These are phyloP conservation scores for Lepidopterella palustris DNA, from an alignment of 495 filamentous ascomycete genomes.

Conservation along the genomic window DNA sequence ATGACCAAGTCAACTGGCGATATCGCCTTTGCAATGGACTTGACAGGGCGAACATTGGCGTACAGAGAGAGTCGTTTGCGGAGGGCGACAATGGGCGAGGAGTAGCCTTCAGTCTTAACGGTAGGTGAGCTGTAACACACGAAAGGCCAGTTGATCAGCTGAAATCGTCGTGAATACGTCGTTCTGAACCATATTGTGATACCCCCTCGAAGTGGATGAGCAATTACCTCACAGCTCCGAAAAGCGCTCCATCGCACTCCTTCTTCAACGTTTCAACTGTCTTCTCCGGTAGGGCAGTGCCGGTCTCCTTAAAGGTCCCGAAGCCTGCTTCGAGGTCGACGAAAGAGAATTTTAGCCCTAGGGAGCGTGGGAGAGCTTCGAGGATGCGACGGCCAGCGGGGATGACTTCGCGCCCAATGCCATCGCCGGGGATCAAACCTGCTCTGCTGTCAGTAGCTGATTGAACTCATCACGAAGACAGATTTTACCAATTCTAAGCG, in stretches of 20 bases:
- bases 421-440: slow-evolving; percentile 97
- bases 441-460: neutral
- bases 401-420: slow-evolving; percentile 97
- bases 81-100: slow-evolving; percentile 92
- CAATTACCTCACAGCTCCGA: slow-evolving; percentile 76
- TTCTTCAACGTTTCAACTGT: slow-evolving; percentile 77
- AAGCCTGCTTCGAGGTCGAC: slow-evolving; percentile 86
- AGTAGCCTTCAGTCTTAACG: slow-evolving; percentile 86
- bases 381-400: slow-evolving; percentile 86
- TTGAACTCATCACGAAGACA: neutral
- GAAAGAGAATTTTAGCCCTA: slow-evolving; percentile 89
- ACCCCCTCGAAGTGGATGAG: no score
- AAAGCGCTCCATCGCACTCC: slow-evolving; percentile 93
- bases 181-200: neutral
- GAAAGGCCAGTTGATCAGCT: neutral
- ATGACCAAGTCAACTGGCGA: slow-evolving; percentile 90
- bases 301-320: slow-evolving; percentile 83
- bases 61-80: slow-evolving; percentile 93
- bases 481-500: slow-evolving; percentile 51
- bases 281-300: slow-evolving; percentile 78
- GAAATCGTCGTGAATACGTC: neutral
- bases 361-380: slow-evolving; percentile 75
- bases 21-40: slow-evolving; percentile 58
- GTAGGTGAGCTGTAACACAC: slow-evolving; percentile 66
- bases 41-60: slow-evolving; percentile 96